Conservation (phyloP, 2,329 filamentous ascomycete genomes). For the Colletotrichum sp. region DNA sequence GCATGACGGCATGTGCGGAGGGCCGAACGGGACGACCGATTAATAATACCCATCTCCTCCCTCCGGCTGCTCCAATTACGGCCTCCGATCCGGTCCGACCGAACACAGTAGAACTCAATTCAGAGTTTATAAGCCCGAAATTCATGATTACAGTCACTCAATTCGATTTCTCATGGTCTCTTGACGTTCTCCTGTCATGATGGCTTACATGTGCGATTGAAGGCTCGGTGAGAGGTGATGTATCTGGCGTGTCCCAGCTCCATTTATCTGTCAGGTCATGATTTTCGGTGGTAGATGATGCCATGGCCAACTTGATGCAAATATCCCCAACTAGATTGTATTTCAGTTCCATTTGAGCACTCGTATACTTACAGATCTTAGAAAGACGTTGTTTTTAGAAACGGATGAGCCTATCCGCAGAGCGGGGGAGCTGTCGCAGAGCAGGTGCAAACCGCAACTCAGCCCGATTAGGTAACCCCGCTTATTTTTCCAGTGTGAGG, state of each 20-base stretch:
- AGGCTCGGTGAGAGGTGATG: not conserved
- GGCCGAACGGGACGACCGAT: constrained; percentile 9
- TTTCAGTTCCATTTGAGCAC: not conserved
- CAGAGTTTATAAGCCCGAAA: not conserved
- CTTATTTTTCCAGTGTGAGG: not conserved
- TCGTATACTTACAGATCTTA: not conserved
- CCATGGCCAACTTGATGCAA: not conserved
- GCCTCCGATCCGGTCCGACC: not conserved
- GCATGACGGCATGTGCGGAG: constrained; percentile 16
- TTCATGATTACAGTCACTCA: not conserved
- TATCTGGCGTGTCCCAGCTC: not conserved
- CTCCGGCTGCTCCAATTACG: not conserved
- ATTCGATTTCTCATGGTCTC: not conserved
- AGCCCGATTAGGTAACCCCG: not conserved
- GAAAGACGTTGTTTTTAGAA: not conserved
- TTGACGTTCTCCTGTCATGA: not conserved
- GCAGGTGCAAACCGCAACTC: not conserved
- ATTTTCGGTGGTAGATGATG: not conserved
- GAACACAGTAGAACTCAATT: not conserved
- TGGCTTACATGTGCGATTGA: not conserved
- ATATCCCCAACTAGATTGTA: not conserved
- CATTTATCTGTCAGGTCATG: not conserved
- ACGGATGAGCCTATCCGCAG: not conserved
- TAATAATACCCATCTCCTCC: constrained; percentile 2
- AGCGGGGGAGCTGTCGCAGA: not conserved